phyloP scores from a whole-genome alignment of 2,329 filamentous ascomycete species.

The Beauveria sp. region DNA sequence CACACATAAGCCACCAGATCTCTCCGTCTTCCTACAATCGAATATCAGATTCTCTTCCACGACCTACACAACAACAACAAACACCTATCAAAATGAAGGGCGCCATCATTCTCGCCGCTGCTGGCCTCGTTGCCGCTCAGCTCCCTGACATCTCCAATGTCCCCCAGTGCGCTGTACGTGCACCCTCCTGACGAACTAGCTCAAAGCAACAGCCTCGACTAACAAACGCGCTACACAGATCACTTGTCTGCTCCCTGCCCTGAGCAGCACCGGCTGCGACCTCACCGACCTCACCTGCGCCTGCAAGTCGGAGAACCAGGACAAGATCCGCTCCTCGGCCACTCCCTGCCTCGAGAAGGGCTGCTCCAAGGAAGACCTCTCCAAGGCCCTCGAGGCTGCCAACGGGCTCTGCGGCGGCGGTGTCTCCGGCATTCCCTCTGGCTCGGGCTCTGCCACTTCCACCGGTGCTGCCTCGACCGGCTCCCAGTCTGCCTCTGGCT shows the following conservation, averaged over 20 bases:
- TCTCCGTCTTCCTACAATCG: background rate
- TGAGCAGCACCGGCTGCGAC: conserved; percentile 29
- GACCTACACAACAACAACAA: background rate
- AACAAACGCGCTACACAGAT: conserved; percentile 15
- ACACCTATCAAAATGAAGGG: conserved; percentile 32
- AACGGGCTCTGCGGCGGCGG: conserved; percentile 19
- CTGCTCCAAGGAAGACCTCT: conserved; percentile 26
- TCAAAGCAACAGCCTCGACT: background rate
- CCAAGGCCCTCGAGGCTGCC: conserved; percentile 22
- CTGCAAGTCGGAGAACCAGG: conserved; percentile 28
- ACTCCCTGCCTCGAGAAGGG: conserved; percentile 25
- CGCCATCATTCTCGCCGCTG: conserved; percentile 24
- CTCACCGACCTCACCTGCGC: conserved; percentile 30
- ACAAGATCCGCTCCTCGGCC: conserved; percentile 21
- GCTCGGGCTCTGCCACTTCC: background rate
- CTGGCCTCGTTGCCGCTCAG: conserved; percentile 31
- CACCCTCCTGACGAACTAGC: background rate
- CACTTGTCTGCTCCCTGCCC: conserved; percentile 27
- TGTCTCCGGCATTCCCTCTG: background rate
- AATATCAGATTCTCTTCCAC: background rate
- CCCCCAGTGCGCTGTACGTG: conserved; percentile 34
- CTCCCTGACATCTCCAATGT: conserved; percentile 22
- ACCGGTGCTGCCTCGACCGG: background rate
- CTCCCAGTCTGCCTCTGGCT: background rate
- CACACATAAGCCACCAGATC: background rate